Conservation (phyloP, 352 stramenopile species). For the Phytophthora hibernalis region DNA sequence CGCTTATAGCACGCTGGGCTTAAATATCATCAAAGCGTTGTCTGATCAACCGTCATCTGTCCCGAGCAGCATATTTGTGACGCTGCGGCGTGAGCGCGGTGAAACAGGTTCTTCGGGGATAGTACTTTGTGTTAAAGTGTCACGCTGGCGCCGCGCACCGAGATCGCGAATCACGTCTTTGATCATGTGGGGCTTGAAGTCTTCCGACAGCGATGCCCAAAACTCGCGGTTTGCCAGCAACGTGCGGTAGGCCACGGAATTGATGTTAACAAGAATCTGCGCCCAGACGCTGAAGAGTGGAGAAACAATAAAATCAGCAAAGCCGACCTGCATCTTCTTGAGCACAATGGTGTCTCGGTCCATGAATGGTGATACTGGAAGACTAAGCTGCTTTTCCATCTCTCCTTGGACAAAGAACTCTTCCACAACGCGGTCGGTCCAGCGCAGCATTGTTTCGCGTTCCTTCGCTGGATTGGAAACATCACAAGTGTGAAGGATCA, state of each 20-base stretch:
- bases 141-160: slow-evolving; percentile 41
- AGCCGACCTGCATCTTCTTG: slow-evolving; percentile 94
- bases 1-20: neutral
- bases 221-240: slow-evolving; percentile 86
- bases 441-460: slow-evolving; percentile 89
- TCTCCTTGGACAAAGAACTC: slow-evolving; percentile 98
- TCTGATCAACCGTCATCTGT: slow-evolving; percentile 51
- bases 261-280: slow-evolving; percentile 81
- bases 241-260: slow-evolving; percentile 67
- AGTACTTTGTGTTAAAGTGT: slow-evolving; percentile 36
- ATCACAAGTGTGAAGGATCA: slow-evolving; percentile 93
- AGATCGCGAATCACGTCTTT: slow-evolving; percentile 78
- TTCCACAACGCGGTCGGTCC: slow-evolving; percentile 93
- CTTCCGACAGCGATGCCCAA: slow-evolving; percentile 77
- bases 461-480: slow-evolving; percentile 95
- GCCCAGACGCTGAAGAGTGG: slow-evolving; percentile 89
- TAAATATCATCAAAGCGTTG: neutral
- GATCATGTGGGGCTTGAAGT: slow-evolving; percentile 89
- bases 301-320: slow-evolving; percentile 95
- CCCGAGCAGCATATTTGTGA: slow-evolving; percentile 54
- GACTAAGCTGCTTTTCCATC: slow-evolving; percentile 91
- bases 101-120: slow-evolving; percentile 43
- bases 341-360: slow-evolving; percentile 92
- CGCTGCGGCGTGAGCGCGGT: slow-evolving; percentile 47
- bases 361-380: slow-evolving; percentile 94